A percentile compares a stretch with the other conserved stretches of the same genome.
These are phyloP conservation scores for Phialemoniopsis sp. DNA, from an alignment of 2,329 filamentous ascomycete genomes.

Conservation along the genomic window DNA sequence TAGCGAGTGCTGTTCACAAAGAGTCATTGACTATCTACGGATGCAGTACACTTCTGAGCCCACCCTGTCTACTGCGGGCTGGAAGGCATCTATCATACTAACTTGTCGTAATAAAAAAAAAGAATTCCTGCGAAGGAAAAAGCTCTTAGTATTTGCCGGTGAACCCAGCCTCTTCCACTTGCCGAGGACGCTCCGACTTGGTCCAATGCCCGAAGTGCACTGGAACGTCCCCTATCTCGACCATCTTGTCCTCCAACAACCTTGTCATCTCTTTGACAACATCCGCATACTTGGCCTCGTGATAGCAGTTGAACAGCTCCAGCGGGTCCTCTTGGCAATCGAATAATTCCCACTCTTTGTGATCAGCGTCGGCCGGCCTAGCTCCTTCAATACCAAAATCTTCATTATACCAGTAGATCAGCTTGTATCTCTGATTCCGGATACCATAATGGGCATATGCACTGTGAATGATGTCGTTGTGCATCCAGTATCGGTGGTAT, in stretches of 20 bases:
- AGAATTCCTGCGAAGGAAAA: too few species aligned
- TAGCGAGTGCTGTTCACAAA: too few species aligned
- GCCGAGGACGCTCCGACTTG: too few species aligned
- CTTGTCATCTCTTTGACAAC: slow-evolving; percentile 33
- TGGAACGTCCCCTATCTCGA: slow-evolving; percentile 43
- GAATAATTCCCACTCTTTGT: slow-evolving; percentile 52
- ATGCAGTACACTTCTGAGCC: too few species aligned
- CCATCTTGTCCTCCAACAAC: slow-evolving; percentile 44
- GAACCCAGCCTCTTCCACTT: too few species aligned
- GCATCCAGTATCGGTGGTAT: slow-evolving; percentile 55
- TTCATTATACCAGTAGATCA: slow-evolving; percentile 55
- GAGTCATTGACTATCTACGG: too few species aligned
- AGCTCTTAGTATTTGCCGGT: too few species aligned
- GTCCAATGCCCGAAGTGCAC: slow-evolving; percentile 14
- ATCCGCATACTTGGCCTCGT: slow-evolving; percentile 27
- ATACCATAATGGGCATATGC: slow-evolving; percentile 49
- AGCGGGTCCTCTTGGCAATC: slow-evolving; percentile 45
- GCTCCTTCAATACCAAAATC: slow-evolving; percentile 40
- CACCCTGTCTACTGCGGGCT: too few species aligned
- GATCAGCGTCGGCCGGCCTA: slow-evolving; percentile 25
- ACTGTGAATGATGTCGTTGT: slow-evolving; percentile 43
- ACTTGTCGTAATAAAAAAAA: too few species aligned
- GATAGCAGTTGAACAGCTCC: slow-evolving; percentile 42
- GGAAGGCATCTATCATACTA: too few species aligned
- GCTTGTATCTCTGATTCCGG: slow-evolving; percentile 45